Conservation (phyloP, 805 yeast genomes). For the Wickerhamomyces bisporus region DNA sequence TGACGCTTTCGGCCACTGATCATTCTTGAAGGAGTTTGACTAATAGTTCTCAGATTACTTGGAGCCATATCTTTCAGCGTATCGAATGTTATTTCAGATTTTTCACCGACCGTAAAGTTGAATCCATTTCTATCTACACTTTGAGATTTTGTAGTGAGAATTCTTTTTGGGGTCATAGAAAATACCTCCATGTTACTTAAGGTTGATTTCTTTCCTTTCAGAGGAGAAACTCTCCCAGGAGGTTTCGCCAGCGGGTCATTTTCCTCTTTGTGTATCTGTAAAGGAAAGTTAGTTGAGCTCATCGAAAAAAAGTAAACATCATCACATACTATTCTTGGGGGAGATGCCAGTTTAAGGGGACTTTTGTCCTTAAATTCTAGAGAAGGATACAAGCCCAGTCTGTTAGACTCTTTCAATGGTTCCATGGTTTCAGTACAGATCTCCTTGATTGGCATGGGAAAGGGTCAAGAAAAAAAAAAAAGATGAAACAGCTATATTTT, state of each 20-base stretch:
- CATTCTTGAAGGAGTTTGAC: conserved; percentile 25
- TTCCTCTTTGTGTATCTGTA: conserved; percentile 1
- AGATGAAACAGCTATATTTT: too few species aligned
- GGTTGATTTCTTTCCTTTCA: conserved; percentile 16
- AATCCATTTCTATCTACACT: conserved; percentile 25
- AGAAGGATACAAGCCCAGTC: conserved; percentile 6
- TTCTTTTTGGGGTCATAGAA: conserved; percentile 27
- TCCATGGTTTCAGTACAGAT: conserved; percentile 7
- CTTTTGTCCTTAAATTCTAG: conserved; percentile 13
- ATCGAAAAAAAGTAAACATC: too few species aligned
- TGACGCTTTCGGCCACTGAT: conserved; percentile 23
- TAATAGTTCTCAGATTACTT: conserved; percentile 16
- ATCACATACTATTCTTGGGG: not conserved
- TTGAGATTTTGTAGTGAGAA: conserved; percentile 18
- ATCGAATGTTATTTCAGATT: conserved; percentile 19
- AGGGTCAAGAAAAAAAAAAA: too few species aligned
- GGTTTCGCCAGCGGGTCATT: conserved; percentile 11
- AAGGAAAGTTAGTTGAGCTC: not conserved
- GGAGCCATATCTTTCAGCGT: conserved; percentile 26
- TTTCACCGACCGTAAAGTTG: too few species aligned
- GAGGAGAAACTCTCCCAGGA: conserved; percentile 22
- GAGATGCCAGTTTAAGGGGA: conserved; percentile 8
- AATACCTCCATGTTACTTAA: conserved; percentile 14
- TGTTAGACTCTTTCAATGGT: conserved; percentile 5
- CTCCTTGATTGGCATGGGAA: too few species aligned